phyloP scores from a whole-genome alignment of 164 flowering plant species.

The Pachysandra terminalis region DNA sequence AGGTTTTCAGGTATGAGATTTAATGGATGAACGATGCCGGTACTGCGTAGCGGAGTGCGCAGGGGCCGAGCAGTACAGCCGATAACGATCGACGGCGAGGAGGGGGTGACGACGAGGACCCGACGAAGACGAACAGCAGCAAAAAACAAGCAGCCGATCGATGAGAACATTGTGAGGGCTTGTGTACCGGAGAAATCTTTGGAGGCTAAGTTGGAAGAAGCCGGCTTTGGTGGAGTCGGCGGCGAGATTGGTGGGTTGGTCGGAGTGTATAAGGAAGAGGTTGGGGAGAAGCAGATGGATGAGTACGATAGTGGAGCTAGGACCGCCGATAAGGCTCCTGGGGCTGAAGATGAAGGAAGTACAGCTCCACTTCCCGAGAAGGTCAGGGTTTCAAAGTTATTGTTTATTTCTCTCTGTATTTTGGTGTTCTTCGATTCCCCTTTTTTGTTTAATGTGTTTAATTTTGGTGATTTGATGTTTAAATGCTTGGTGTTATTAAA shows the following conservation, averaged over 20 bases:
- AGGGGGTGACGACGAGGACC: conserved; percentile 5
- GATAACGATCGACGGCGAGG: conserved; percentile 11
- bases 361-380: conserved; percentile 77
- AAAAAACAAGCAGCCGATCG: conserved; percentile 18
- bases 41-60: conserved; percentile 58
- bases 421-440: neutral
- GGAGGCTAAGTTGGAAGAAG: conserved; percentile 13
- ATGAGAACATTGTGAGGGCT: conserved; percentile 19
- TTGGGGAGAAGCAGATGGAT: conserved; percentile 51
- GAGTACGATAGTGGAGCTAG: conserved; percentile 56
- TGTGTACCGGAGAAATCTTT: conserved; percentile 10
- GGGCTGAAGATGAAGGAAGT: conserved; percentile 70
- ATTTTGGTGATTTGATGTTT: neutral
- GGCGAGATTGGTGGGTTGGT: conserved; percentile 1
- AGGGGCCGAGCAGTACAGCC: conserved; percentile 36
- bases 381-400: conserved; percentile 30
- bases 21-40: conserved; percentile 65
- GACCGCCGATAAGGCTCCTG: conserved; percentile 51
- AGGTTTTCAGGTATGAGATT: conserved; percentile 19
- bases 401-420: neutral
- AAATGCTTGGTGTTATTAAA: neutral
- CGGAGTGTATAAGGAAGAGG: conserved; percentile 21
- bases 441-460: neutral
- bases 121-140: conserved; percentile 25
- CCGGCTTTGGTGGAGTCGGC: conserved; percentile 11